Evolutionary conservation across 768 basidiomycete genomes (phyloP), one percentile per base, ranked within the genome.

Genomic region (Myochromella boudieri): DNA sequence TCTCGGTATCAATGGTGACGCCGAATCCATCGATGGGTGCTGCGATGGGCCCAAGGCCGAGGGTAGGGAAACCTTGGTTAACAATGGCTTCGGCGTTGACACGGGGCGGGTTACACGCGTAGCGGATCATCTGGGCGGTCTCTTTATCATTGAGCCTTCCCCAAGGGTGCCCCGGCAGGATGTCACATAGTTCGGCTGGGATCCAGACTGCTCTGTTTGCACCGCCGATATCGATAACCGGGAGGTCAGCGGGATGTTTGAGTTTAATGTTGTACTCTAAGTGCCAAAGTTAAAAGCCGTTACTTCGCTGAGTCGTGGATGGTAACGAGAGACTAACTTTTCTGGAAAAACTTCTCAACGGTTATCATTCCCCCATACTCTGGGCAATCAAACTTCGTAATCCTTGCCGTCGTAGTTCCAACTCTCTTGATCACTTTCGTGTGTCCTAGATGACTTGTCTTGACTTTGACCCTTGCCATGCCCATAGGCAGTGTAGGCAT

Each of bases 161-260:
- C 17, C 78, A 87, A 0, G 82, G 69, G 51, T 79, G 78, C 6
- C 82, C 82, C 0, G 75, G 63, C 8, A 71, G 61, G 40, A 91
- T 85, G 18, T 77, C 67, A 67, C 88, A 91, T 1, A 91, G 40
- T 60, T 91, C 88, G 0, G 85, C 80, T 0, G 88, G 88, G 1
- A 89, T 63, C 55, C 62, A 78, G 33, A 62, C 59, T 0, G 60
- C 43, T 24, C 64, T 59, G 32, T 63, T 61, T 3, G 44, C 31
- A 21, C 49, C 57, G 1, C 76, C 76, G 27, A 82, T 62, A 44
- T 83, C 67, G 39, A 83, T 66, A 22, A 81, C 71, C 1, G 81
- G 79, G n/a, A 83, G 58, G 21, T 81, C 68, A 3, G 62, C 39
- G 1, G 80, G 62, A 44, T 78, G 53, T 41, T 64, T 60, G 4